Conservation (phyloP, 2,329 filamentous ascomycete genomes). For the Colletotrichum echinochloae region DNA sequence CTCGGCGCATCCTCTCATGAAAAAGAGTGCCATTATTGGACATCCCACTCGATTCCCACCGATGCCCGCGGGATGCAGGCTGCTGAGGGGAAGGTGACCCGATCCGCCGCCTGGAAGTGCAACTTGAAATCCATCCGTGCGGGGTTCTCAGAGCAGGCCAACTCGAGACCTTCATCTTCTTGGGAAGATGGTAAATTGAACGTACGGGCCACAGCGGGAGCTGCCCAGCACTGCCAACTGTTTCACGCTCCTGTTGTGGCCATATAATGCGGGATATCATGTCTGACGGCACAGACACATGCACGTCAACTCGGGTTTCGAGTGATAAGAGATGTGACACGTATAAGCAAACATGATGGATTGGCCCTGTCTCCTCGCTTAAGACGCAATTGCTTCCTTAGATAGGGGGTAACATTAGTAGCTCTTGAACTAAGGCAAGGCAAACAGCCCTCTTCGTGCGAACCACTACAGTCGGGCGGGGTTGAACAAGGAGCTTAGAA, state of each 20-base stretch:
- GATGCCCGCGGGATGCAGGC: not conserved
- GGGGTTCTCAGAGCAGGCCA: not conserved
- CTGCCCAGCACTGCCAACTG: not conserved
- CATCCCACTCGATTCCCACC: not conserved
- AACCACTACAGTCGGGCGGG: not conserved
- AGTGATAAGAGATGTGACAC: not conserved
- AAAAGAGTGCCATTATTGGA: not conserved
- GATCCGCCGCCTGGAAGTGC: not conserved
- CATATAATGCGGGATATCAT: not conserved
- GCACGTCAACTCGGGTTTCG: not conserved
- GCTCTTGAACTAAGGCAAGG: not conserved
- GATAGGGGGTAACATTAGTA: not conserved
- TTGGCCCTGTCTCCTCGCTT: not conserved
- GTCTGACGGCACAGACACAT: not conserved
- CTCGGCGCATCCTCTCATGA: not conserved
- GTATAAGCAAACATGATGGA: not conserved
- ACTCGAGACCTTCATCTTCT: not conserved
- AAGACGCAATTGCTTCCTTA: not conserved
- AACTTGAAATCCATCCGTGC: not conserved
- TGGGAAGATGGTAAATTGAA: not conserved
- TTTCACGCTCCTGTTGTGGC: not conserved
- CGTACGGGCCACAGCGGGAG: not conserved
- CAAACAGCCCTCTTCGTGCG: conserved; percentile 9
- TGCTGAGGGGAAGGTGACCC: not conserved
- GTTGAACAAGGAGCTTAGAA: not conserved